phyloP scores from a whole-genome alignment of 108 stramenopile genomes.

The Pseudonitzschia delicatissima region DNA sequence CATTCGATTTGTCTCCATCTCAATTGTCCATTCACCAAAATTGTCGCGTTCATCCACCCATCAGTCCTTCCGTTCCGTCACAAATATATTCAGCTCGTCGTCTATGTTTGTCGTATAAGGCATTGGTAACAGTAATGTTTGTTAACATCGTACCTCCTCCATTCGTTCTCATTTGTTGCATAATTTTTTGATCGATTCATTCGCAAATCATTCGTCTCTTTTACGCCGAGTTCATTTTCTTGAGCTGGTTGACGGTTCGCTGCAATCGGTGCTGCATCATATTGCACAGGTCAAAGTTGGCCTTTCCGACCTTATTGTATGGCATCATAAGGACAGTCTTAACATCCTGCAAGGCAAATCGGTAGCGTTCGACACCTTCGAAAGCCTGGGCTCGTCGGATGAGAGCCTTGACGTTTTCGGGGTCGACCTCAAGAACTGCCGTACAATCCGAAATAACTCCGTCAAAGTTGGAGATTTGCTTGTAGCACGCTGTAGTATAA shows the following conservation, averaged over 20 bases:
- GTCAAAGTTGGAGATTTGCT: conserved; percentile 99
- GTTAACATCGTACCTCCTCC: no score
- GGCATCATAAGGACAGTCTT: conserved; percentile 94
- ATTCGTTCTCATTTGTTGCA: not conserved
- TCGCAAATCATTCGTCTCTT: no score
- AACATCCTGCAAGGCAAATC: conserved; percentile 97
- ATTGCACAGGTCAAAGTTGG: conserved; percentile 91
- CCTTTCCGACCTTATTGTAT: conserved; percentile 81
- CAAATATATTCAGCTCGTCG: no score
- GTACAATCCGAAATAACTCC: conserved; percentile 95
- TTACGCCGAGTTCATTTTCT: conserved; percentile 47
- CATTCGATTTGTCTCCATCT: no score
- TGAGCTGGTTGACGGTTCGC: conserved; percentile 77
- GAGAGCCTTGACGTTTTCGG: conserved; percentile 96
- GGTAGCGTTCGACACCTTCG: conserved; percentile 94
- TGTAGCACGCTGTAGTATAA: conserved; percentile 87
- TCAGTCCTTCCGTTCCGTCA: no score
- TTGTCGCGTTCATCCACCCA: no score
- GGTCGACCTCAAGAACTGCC: conserved; percentile 93
- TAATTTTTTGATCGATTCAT: not conserved
- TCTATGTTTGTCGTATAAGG: no score
- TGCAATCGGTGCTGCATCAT: conserved; percentile 94
- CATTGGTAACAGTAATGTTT: no score
- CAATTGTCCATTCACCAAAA: no score
- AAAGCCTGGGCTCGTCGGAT: conserved; percentile 98